A percentile compares a stretch with the other conserved stretches of the same genome.
Conservation (phyloP, 225 moss, liverwort and hornwort genomes). For the Thuidium tamariscinum region DNA sequence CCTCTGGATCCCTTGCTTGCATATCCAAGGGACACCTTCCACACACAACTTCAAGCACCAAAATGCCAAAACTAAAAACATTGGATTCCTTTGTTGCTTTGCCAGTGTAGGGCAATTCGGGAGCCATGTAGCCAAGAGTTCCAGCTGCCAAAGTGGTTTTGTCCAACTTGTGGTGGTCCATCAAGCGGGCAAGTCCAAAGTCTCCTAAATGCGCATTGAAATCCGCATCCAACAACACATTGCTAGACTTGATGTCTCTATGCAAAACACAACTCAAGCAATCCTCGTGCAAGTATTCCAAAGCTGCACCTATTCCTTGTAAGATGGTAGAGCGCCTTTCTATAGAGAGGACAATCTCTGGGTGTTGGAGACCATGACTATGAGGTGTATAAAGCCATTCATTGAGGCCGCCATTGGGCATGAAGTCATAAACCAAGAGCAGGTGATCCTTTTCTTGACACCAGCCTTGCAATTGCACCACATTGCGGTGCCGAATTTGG, state of each 20-base stretch:
- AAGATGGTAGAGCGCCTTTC: too few relatives aligned
- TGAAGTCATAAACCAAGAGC: too few relatives aligned
- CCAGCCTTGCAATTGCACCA: too few relatives aligned
- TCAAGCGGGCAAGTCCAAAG: not conserved
- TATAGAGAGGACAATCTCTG: too few relatives aligned
- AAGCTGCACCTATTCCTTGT: not conserved
- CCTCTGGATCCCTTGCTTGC: not conserved
- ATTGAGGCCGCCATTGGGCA: too few relatives aligned
- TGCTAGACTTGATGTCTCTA: not conserved
- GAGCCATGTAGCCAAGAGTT: not conserved
- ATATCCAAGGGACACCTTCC: not conserved
- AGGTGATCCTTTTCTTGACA: too few relatives aligned
- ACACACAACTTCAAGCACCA: not conserved
- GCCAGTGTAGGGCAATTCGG: fast-evolving
- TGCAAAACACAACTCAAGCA: not conserved
- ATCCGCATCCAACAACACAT: too few relatives aligned
- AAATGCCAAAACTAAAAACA: not conserved
- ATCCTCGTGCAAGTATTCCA: not conserved
- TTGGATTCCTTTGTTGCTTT: not conserved
- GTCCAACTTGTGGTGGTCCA: not conserved
- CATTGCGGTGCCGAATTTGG: too few relatives aligned
- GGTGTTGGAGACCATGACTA: not conserved
- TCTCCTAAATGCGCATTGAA: not conserved
- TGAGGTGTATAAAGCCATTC: not conserved
- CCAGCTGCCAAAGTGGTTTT: not conserved